Conservation (phyloP, 495 filamentous ascomycete genomes). For the Lichina pygmaea region DNA sequence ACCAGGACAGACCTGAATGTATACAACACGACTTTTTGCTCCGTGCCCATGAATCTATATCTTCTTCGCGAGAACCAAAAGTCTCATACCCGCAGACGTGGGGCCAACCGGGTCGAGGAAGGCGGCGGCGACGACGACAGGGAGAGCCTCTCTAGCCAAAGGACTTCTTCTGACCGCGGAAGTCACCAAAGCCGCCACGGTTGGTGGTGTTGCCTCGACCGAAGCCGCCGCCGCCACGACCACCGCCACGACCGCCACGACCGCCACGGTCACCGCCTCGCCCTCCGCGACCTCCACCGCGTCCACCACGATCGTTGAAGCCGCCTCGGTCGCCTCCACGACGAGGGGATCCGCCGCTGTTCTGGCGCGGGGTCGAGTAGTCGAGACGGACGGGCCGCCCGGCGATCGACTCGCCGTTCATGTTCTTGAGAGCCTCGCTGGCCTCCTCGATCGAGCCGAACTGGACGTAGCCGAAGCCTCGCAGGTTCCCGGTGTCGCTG, state of each 20-base stretch:
- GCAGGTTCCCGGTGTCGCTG: constrained; percentile 57
- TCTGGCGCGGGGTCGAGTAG: constrained; percentile 53
- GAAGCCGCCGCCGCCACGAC: constrained; percentile 13
- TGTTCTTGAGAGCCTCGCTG: constrained; percentile 41
- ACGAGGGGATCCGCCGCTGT: constrained; percentile 21
- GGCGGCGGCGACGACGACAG: not conserved
- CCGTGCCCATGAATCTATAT: too few relatives aligned
- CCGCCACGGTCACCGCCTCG: constrained; percentile 20
- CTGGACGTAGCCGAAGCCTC: constrained; percentile 88
- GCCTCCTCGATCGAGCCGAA: constrained; percentile 70
- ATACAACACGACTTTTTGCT: too few relatives aligned
- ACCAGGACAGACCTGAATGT: too few relatives aligned
- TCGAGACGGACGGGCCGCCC: constrained; percentile 72
- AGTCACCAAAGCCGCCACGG: constrained; percentile 28
- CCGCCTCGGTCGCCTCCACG: constrained; percentile 19
- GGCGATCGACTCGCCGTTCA: constrained; percentile 47
- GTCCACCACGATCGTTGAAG: constrained; percentile 21
- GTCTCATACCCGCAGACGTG: too few relatives aligned
- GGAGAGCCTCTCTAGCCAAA: constrained; percentile 26
- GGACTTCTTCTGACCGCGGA: constrained; percentile 75
- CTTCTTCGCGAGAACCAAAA: too few relatives aligned
- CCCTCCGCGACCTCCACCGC: constrained; percentile 25
- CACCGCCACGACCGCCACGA: constrained; percentile 18
- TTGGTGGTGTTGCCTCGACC: constrained; percentile 3
- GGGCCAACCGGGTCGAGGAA: too few relatives aligned